Evolutionary conservation across 768 basidiomycete genomes (phyloP), one percentile per base, ranked within the genome.

Genomic region (Amanita polypyramis): DNA sequence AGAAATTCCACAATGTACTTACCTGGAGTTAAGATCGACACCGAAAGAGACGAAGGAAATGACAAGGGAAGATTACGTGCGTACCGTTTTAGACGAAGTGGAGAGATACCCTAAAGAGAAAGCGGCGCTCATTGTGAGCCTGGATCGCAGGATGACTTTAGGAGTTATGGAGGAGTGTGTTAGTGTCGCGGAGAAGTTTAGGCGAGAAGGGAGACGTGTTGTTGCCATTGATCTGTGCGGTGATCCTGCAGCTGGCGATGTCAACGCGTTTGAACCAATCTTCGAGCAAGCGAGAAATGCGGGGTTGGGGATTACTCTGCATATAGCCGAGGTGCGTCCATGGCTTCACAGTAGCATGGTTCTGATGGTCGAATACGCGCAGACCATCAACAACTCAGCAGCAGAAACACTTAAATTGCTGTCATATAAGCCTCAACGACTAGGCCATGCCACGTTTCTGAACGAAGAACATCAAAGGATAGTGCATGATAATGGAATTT

Each of bases 181-280:
- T 1, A 63, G 66, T 6, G 61, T 82, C 19, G 83, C 83, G 1
- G 68, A 73, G 10, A 58, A 63, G 48, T 57, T 93, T 48, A 80
- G 69, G 50, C 43, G 59, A 2, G 71, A 70, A 32, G 83, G 85
- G 0, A 63, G 79, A 40, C 68, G 80, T n/a, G 67, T 92, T 3
- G 81, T 90, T 2, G 89, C 86, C 4, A 63, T 92, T 2, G 89
- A 92, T 62, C 62, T 92, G 2, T 91, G 87, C 54, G 89, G 89
- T 0, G 75, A 88, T 61, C 88, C 88, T 0, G 58, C 54, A 45
- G 74, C 70, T 11, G 83, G 86, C 0, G 68, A 80, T 54, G 73
- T 85, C 59, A 58, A 63, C 3, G 53, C 56, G 2, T 80, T 85
- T 51, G 66, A 61, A 11, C 63, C 65, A 19, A 67, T 76, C 51